Conservation (phyloP, 2,329 filamentous ascomycete genomes). For the Rhynchosporium secalis region DNA sequence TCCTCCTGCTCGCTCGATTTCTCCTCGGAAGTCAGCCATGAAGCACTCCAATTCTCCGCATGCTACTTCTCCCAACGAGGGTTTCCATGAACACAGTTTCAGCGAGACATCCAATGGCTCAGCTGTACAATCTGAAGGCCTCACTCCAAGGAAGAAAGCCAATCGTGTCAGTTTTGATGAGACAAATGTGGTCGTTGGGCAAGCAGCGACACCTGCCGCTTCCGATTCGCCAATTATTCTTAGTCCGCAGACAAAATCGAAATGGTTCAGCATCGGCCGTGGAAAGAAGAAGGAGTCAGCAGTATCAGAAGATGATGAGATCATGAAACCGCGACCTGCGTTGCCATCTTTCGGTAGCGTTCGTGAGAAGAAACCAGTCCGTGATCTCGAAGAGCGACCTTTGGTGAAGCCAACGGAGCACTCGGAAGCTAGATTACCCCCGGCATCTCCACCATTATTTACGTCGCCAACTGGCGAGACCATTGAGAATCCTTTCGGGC, state of each 20-base stretch:
- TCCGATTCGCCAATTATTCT: conserved; percentile 44
- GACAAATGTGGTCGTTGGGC: conserved; percentile 54
- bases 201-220: conserved; percentile 44
- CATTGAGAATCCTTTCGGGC: conserved; percentile 34
- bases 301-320: conserved; percentile 59
- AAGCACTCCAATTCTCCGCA: conserved; percentile 62
- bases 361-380: conserved; percentile 59
- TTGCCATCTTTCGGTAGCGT: conserved; percentile 76
- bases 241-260: conserved; percentile 47
- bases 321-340: conserved; percentile 73
- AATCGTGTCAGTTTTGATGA: conserved; percentile 77
- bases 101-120: conserved; percentile 48
- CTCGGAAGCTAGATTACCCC: conserved; percentile 34
- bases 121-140: conserved; percentile 30
- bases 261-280: conserved; percentile 54
- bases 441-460: conserved; percentile 35
- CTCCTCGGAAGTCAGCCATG: conserved; percentile 75
- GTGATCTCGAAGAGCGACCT: conserved; percentile 55
- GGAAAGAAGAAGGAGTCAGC: conserved; percentile 52
- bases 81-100: conserved; percentile 38
- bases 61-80: conserved; percentile 51
- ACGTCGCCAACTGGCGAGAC: conserved; percentile 29
- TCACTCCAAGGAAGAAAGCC: conserved; percentile 57
- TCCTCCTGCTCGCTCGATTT: conserved; percentile 69
- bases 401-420: conserved; percentile 55